Base-by-base conservation (phyloP, 345 rosid genomes). In the Camelina hispida region DNA sequence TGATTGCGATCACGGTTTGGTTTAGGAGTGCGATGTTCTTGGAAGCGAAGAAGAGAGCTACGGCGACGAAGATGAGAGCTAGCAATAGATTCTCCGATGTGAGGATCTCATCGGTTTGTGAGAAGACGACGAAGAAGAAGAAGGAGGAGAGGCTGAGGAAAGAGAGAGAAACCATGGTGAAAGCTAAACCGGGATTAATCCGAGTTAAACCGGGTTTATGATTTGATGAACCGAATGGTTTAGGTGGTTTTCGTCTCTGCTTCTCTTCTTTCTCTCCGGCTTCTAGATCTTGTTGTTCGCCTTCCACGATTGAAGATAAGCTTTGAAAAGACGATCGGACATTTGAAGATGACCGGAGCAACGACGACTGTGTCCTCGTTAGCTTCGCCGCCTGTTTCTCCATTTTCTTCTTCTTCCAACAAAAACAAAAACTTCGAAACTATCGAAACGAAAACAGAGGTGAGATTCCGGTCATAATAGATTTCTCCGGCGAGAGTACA, bases 291-390 rank as follows among this genome's bases (percentile, higher is more conserved):
- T 65, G 76, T 13, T 83, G 76, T 6, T 83, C 96, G 48, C 76
- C 85, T 70, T 89, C 93, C 40, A 78, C 76, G 72, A 89, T 79
- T 58, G 85, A 82, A 37, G 78, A 68, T 37, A 94, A 78, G 75
- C 96, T 94, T 48, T 88, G 96, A 62, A 90, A 80, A 66, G 97
- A 91, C 17, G 98, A 90, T 71, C 97, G 84, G 62, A 88, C 78
- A 77, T 91, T 91, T 20, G 96, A 87, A 2, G 91, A 82, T 28
- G 96, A 91, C 15, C 97, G 91, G 80, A 94, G 93, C 51, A 94
- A 87, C 38, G 93, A 90, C 3, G 97, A 94, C 61, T 87, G 85
- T 0, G 93, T 91, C 68, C 97, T 80, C 66, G 96, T 91, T 2
- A 91, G 91, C 92, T 87, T 86, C 73, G 85, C 74, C 50, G 85